phyloP scores from a whole-genome alignment of 192 early-diverging fungal species.

The Cladochytrium replicatum region DNA sequence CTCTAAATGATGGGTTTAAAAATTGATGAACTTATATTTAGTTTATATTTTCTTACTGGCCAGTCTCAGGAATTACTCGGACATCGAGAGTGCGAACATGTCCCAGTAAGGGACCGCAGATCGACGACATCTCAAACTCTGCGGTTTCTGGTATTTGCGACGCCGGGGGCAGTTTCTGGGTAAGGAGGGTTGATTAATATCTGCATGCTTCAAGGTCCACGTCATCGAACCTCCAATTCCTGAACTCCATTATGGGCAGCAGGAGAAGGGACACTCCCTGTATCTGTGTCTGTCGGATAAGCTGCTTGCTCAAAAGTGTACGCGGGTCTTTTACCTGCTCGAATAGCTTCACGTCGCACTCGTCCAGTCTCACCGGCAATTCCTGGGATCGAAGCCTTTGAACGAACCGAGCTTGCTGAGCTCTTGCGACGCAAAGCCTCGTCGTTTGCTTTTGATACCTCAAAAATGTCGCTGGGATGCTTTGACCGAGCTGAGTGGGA shows the following conservation, averaged over 20 bases:
- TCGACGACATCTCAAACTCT: slow-evolving; percentile 28
- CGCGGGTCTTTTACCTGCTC: slow-evolving; percentile 1
- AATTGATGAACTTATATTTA: slow-evolving; percentile 3
- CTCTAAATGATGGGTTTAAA: slow-evolving; percentile 4
- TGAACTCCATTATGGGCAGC: background rate
- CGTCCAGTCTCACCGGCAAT: no score
- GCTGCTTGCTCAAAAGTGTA: background rate
- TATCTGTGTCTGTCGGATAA: slow-evolving; percentile 6
- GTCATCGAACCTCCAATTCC: slow-evolving; percentile 9
- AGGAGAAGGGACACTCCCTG: background rate
- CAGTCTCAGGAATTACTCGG: slow-evolving; percentile 13
- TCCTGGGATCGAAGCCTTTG: no score
- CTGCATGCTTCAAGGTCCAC: background rate
- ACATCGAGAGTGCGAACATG: slow-evolving; percentile 33
- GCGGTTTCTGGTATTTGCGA: slow-evolving; percentile 20
- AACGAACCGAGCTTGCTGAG: no score
- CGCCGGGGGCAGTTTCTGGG: slow-evolving; percentile 26
- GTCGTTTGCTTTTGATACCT: no score
- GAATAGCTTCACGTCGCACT: no score
- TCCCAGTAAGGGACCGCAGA: slow-evolving; percentile 28
- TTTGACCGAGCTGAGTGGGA: no score
- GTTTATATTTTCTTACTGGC: slow-evolving; percentile 13
- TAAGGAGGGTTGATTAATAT: background rate
- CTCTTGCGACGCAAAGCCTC: no score
- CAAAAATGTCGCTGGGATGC: no score